Conservation (phyloP, 164 flowering plant genomes). For the Stephania japonica region DNA sequence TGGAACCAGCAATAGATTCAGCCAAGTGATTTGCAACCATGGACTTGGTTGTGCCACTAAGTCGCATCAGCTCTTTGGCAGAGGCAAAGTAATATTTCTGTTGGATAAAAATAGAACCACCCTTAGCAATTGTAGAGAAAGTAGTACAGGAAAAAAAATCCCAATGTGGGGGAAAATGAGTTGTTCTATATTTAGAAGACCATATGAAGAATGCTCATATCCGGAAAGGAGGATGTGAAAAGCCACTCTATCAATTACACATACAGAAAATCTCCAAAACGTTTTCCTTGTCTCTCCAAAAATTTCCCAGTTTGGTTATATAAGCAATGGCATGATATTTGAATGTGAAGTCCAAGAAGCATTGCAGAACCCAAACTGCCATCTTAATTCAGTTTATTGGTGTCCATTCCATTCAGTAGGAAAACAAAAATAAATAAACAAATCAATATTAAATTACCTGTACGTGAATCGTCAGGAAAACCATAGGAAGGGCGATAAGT, state of each 20-base stretch:
- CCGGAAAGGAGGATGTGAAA: not conserved
- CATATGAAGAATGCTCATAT: not conserved
- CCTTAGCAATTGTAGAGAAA: conserved; percentile 1
- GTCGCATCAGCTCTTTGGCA: conserved; percentile 72
- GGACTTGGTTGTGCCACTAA: conserved; percentile 64
- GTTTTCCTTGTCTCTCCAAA: not conserved
- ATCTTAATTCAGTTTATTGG: not conserved
- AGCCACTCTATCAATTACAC: not conserved
- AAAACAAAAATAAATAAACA: not conserved
- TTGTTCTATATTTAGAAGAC: not conserved
- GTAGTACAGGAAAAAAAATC: not conserved
- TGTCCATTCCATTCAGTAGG: not conserved
- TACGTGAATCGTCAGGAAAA: conserved; percentile 39
- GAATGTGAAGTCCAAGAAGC: not conserved
- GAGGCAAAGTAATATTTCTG: conserved; percentile 71
- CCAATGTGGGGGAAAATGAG: not conserved
- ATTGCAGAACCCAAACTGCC: not conserved
- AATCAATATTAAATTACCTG: conserved; percentile 42
- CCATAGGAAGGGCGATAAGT: conserved; percentile 50
- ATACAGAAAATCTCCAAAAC: not conserved
- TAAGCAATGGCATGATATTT: not conserved
- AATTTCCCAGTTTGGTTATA: not conserved
- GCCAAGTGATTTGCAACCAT: conserved; percentile 49
- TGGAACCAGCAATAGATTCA: conserved; percentile 63
- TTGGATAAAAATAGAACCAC: not conserved